Conservation (phyloP, 352 stramenopile species). For the Phytopythium chamaehyphon region DNA sequence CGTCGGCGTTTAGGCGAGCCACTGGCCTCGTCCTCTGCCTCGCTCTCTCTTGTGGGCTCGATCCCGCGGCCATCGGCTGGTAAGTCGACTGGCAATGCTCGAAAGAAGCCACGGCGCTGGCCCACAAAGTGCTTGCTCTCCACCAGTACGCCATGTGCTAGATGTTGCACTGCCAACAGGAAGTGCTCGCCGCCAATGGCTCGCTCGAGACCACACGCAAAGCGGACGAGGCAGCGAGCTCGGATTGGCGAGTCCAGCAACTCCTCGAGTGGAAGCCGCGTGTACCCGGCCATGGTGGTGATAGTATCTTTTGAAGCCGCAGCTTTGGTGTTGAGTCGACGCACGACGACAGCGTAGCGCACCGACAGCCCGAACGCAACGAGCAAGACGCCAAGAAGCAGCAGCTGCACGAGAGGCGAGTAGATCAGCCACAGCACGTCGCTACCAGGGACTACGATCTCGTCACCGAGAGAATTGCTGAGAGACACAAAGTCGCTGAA, state of each 20-base stretch:
- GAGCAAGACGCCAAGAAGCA: slow-evolving; percentile 18
- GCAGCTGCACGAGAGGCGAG: slow-evolving; percentile 16
- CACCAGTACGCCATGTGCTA: slow-evolving; percentile 43
- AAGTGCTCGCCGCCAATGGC: slow-evolving; percentile 24
- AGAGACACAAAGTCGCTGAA: slow-evolving; percentile 21
- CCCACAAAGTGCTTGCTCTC: slow-evolving; percentile 39
- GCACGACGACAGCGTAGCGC: slow-evolving; percentile 11
- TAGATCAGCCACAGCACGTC: slow-evolving; percentile 33
- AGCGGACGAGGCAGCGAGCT: slow-evolving; percentile 34
- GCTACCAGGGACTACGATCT: slow-evolving; percentile 6
- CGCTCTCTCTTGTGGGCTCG: not conserved
- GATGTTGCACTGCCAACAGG: slow-evolving; percentile 28
- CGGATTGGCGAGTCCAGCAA: slow-evolving; percentile 44
- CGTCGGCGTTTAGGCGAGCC: slow-evolving; percentile 28
- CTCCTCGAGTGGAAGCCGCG: slow-evolving; percentile 40
- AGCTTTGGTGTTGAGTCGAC: not conserved
- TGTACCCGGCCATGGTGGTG: slow-evolving; percentile 26
- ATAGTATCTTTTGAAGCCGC: not conserved
- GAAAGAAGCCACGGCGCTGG: slow-evolving; percentile 35
- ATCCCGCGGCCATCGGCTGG: slow-evolving; percentile 10
- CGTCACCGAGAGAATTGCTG: slow-evolving; percentile 34
- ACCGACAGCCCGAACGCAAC: slow-evolving; percentile 8
- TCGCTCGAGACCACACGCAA: slow-evolving; percentile 15
- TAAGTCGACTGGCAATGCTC: slow-evolving; percentile 27
- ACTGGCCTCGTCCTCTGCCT: slow-evolving; percentile 10